A percentile compares a stretch with the other conserved stretches of the same genome.
Evolutionary conservation across 129 eudicot species (phyloP).

Genomic region (Flaveria sonorensis): DNA sequence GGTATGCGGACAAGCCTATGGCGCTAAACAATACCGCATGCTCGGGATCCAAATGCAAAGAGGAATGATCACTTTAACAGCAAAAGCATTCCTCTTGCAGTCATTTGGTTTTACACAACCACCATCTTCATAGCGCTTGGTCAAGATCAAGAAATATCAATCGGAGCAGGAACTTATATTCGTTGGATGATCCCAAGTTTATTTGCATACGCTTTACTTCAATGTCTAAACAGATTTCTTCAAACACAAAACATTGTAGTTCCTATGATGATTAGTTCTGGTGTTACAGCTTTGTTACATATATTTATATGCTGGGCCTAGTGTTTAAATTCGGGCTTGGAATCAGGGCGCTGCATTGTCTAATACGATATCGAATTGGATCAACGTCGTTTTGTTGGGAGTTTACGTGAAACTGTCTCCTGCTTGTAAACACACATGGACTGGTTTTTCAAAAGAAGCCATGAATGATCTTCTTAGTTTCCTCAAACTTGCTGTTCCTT

Average conservation of each 20-base stretch:
- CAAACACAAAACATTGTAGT: slow-evolving; percentile 70
- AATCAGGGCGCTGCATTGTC: slow-evolving; percentile 78
- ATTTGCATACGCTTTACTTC: slow-evolving; percentile 64
- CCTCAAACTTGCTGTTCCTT: slow-evolving; percentile 66
- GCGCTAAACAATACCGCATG: slow-evolving; percentile 81
- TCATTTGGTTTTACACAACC: slow-evolving; percentile 63
- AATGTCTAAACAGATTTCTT: slow-evolving; percentile 59
- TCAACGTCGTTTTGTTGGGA: slow-evolving; percentile 57
- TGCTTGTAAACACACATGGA: slow-evolving; percentile 56
- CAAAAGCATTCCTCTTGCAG: slow-evolving; percentile 46
- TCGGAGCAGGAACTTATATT: slow-evolving; percentile 57
- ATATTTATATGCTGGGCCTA: slow-evolving; percentile 55
- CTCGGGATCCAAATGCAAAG: slow-evolving; percentile 65
- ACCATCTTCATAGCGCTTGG: slow-evolving; percentile 47
- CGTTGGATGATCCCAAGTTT: slow-evolving; percentile 76
- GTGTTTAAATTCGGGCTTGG: slow-evolving; percentile 50
- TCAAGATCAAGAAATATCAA: slow-evolving; percentile 63
- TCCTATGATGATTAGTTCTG: slow-evolving; percentile 72
- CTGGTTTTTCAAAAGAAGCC: slow-evolving; percentile 66
- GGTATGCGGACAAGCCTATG: slow-evolving; percentile 74
- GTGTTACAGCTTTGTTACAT: slow-evolving; percentile 56
- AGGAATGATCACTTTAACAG: slow-evolving; percentile 51
- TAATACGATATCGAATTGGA: slow-evolving; percentile 58
- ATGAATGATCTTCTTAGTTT: slow-evolving; percentile 45
- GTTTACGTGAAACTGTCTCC: slow-evolving; percentile 55